These are phyloP conservation scores for Ajuga chamaepitys DNA, from an alignment of 257 asterid genomes.

Conservation along the genomic window DNA sequence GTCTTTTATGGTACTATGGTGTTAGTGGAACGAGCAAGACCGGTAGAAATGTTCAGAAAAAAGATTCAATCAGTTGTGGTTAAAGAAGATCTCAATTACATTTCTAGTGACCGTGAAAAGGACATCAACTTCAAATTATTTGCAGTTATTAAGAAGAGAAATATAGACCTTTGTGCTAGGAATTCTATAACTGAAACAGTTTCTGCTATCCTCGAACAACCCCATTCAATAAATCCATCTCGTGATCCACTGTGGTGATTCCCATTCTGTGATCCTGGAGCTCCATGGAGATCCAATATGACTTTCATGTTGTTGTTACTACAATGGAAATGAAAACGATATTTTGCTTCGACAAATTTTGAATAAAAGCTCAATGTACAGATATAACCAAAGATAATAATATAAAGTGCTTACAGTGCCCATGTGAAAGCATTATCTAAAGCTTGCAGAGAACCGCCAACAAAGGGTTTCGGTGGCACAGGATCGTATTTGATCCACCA, in stretches of 20 bases:
- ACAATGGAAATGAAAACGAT: background rate
- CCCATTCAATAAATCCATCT: constrained; percentile 47
- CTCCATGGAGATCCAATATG: constrained; percentile 45
- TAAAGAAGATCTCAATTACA: background rate
- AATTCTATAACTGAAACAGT: constrained; percentile 41
- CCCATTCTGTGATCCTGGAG: constrained; percentile 50
- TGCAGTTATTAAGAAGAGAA: background rate
- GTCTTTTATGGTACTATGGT: no score
- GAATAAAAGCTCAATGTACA: no score
- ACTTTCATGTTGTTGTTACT: constrained; percentile 38
- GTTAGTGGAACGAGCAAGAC: no score
- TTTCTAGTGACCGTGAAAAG: no score
- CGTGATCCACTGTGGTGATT: constrained; percentile 45
- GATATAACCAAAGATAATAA: background rate
- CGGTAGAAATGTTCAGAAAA: no score
- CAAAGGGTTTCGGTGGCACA: constrained; percentile 37
- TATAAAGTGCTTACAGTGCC: constrained; percentile 30
- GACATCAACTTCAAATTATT: background rate
- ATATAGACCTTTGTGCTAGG: constrained; percentile 30
- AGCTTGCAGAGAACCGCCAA: constrained; percentile 39
- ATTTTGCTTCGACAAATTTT: no score
- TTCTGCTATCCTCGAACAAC: constrained; percentile 27
- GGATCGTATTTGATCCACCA: constrained; percentile 44
- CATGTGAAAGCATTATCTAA: constrained; percentile 35
- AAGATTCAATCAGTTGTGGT: no score